A percentile compares a stretch with the other conserved stretches of the same genome.
phyloP scores from a whole-genome alignment of 2,329 filamentous ascomycete species.

The Fusarium pseudocircinatum region DNA sequence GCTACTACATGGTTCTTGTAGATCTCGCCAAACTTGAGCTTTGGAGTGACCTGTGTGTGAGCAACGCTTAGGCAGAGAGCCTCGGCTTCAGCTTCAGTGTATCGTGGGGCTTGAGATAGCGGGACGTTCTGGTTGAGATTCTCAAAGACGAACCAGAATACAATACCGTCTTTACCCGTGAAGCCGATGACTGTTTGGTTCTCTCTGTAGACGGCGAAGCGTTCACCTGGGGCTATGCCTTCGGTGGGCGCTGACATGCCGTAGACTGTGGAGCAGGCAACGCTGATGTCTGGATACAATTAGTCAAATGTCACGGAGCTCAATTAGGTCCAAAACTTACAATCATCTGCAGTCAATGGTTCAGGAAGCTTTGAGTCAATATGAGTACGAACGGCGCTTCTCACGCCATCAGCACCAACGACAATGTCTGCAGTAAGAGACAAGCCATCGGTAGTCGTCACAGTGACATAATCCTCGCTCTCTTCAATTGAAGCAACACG shows the following conservation, averaged over 20 bases:
- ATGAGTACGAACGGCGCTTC: background rate
- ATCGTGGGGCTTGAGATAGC: background rate
- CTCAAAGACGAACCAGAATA: background rate
- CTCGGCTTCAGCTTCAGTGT: background rate
- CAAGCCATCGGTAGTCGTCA: background rate
- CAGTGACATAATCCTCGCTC: background rate
- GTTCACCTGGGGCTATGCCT: background rate
- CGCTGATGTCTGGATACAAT: background rate
- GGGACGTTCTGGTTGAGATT: background rate
- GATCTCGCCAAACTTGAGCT: background rate
- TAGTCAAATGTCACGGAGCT: accelerated
- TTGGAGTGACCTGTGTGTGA: background rate
- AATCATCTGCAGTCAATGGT: background rate
- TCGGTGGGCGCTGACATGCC: background rate
- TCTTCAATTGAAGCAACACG: background rate
- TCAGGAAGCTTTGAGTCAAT: background rate
- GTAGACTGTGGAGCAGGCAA: background rate
- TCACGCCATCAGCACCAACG: background rate
- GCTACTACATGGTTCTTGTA: background rate
- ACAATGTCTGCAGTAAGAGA: background rate
- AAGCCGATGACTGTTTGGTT: background rate
- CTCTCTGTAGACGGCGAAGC: background rate
- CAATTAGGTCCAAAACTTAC: accelerated
- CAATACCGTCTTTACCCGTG: background rate
- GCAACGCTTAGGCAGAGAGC: background rate